Percentiles rank a stretch among this genome's conserved stretches.
phyloP scores from a whole-genome alignment of 2,329 filamentous ascomycete genomes.

The Cadophora malorum region DNA sequence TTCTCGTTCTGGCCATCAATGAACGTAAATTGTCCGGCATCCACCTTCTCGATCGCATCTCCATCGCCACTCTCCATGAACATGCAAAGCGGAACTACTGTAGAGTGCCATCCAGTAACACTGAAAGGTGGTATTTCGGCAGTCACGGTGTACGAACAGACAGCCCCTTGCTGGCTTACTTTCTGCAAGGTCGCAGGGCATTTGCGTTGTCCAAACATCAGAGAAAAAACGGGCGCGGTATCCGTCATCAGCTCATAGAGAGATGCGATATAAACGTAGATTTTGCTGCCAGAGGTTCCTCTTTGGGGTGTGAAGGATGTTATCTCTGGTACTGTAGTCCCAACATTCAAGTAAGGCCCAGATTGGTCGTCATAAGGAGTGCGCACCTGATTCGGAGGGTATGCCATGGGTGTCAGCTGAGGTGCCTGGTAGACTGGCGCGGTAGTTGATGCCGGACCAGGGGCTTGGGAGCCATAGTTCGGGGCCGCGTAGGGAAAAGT shows the following conservation, averaged over 20 bases:
- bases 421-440: constrained; percentile 39
- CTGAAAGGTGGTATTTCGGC: constrained; percentile 73
- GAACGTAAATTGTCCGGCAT: constrained; percentile 69
- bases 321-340: constrained; percentile 66
- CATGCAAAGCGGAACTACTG: constrained; percentile 64
- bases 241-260: constrained; percentile 74
- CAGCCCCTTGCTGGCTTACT: constrained; percentile 61
- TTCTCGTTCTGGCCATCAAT: constrained; percentile 51
- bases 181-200: constrained; percentile 71
- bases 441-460: constrained; percentile 49
- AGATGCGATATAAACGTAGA: constrained; percentile 77
- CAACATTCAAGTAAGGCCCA: constrained; percentile 69
- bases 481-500: constrained; percentile 56
- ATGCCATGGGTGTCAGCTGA: constrained; percentile 42
- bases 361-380: constrained; percentile 66
- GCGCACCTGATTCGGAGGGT: constrained; percentile 55
- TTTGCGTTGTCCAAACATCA: constrained; percentile 82
- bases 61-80: constrained; percentile 64
- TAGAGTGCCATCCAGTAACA: constrained; percentile 60
- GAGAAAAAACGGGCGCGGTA: constrained; percentile 61
- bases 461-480: constrained; percentile 55
- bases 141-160: constrained; percentile 73
- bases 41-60: constrained; percentile 54
- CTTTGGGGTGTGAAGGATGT: constrained; percentile 72
- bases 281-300: constrained; percentile 72